Evolutionary conservation across 2,329 filamentous ascomycete genomes (phyloP), one percentile per base, ranked within the genome.

Genomic region (Fusarium robinianum): DNA sequence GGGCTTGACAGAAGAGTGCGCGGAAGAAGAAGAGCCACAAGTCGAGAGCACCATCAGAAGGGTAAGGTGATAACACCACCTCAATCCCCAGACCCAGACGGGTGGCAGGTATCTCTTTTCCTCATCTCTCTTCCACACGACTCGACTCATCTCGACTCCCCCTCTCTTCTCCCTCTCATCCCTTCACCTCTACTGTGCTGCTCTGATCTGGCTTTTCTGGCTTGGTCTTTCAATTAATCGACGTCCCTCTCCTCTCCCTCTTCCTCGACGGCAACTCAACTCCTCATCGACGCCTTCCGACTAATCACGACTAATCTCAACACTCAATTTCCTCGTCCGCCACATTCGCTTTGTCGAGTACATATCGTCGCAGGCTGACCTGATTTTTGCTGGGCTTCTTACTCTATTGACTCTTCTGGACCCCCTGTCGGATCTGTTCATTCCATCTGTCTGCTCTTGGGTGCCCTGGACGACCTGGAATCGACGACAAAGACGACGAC

Each of bases 31-130:
- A 51, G 47, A 55, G 50, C 46, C 37, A 40, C 31, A 36, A 50
- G 37, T 45, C 42, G 48, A 53, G 46, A 37, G 45, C 22, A 17
- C 41, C 38, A 41, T 35, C 25, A 43, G 37, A 36, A 48, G 45
- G 45, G 34, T 49, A 55, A 62, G 55, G 58, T 62, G 56, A 61
- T 61, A 61, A 61, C 55, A 60, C 58, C 49, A 56, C 58, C 41
- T 48, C 52, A 46, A 53, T 61, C 58, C 58, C 58, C 58, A 62
- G 50, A 49, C 54, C 56, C 53, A 36, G 33, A 53, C 41, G 36
- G 49, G 46, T 37, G 34, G 29, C 41, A 37, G 25, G 25, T 34
- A 39, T 39, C 41, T 51, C 42, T 39, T 59, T 51, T 46, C 35
- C 19, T 35, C 38, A 57, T 32, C 39, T 49, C 41, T 45, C 36